Base-by-base conservation (phyloP, 2,329 filamentous ascomycete genomes). In the Orbilia brochopaga region DNA sequence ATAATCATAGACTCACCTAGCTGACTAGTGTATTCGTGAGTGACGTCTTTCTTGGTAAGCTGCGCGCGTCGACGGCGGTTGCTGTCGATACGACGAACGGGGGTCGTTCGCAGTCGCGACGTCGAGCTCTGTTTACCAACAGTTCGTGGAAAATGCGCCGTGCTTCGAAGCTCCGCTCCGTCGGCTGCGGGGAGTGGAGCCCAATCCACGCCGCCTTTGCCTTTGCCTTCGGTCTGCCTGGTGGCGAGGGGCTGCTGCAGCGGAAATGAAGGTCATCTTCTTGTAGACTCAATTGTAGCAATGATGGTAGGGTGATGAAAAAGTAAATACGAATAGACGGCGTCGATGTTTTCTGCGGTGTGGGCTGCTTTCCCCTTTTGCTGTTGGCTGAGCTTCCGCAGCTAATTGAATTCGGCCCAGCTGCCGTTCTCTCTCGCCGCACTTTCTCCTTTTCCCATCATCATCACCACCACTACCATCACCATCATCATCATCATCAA, bases 61-160 rank as follows among this genome's bases (percentile, higher is more conserved):
- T 13, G 40, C 13, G 40, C 40, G 40, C 40, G 17, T 44, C 4
- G 40, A 44, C 40, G 40, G 2, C 44, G 4, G 44, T 48, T 48
- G 44, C 44, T 17, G 44, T 48, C 44, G 44, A 48, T 48, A 48
- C 44, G 40, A 44, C n/a, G n/a, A n/a, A n/a, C n/a, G n/a, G n/a
- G n/a, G n/a, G n/a, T n/a, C n/a, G n/a, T n/a, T n/a, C n/a, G n/a
- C n/a, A n/a, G 44, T 15, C n/a, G 8, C 19, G 44, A 10, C n/a
- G 15, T 10, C n/a, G 11, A 4, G 37, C 37, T 17, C 11, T 48
- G 44, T 48, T 48, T 48, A 48, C 44, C 44, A 48, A 48, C 44
- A 48, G n/a, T n/a, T n/a, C n/a, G n/a, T n/a, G n/a, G n/a, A n/a
- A n/a, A n/a, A 48, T 42, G 37, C 37, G 5, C 11, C 13, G 11